Evolutionary conservation across 805 yeast species (phyloP).

Genomic region (Vanderwaltozyma polyspora): DNA sequence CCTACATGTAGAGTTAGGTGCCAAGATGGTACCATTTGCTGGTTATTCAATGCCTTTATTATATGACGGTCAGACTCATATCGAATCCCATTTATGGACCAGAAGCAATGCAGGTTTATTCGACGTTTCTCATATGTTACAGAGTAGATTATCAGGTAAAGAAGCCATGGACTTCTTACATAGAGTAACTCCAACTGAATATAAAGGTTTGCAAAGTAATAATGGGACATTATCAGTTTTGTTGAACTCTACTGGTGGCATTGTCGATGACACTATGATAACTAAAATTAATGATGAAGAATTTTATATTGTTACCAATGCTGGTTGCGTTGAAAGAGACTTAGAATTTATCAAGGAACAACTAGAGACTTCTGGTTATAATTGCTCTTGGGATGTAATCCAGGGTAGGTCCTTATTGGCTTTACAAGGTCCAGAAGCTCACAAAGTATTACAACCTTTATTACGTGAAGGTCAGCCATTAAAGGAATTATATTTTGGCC

Average conservation of each 20-base stretch:
- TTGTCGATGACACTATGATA: constrained; percentile 88
- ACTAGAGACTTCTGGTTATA: constrained; percentile 19
- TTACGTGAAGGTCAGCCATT: constrained; percentile 35
- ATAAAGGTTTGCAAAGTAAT: constrained; percentile 42
- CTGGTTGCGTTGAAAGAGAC: constrained; percentile 86
- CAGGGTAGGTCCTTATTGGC: constrained; percentile 69
- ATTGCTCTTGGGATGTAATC: constrained; percentile 35
- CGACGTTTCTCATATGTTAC: constrained; percentile 97
- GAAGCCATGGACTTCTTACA: constrained; percentile 60
- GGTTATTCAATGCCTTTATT: constrained; percentile 94
- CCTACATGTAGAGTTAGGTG: constrained; percentile 67
- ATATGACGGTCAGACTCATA: constrained; percentile 74
- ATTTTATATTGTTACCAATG: constrained; percentile 88
- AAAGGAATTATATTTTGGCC: constrained; percentile 61
- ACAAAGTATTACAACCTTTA: constrained; percentile 51
- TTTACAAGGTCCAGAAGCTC: constrained; percentile 84
- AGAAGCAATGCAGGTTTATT: constrained; percentile 79
- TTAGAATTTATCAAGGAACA: constrained; percentile 36
- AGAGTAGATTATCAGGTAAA: constrained; percentile 66
- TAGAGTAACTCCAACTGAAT: constrained; percentile 80
- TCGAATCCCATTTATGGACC: constrained; percentile 93
- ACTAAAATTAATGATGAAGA: constrained; percentile 55
- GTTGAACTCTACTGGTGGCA: constrained; percentile 65
- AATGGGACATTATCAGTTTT: constrained; percentile 69
- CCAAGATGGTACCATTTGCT: constrained; percentile 90